These are phyloP conservation scores for Diaporthe humulicola DNA, from an alignment of 2,329 filamentous ascomycete genomes.

Conservation along the genomic window DNA sequence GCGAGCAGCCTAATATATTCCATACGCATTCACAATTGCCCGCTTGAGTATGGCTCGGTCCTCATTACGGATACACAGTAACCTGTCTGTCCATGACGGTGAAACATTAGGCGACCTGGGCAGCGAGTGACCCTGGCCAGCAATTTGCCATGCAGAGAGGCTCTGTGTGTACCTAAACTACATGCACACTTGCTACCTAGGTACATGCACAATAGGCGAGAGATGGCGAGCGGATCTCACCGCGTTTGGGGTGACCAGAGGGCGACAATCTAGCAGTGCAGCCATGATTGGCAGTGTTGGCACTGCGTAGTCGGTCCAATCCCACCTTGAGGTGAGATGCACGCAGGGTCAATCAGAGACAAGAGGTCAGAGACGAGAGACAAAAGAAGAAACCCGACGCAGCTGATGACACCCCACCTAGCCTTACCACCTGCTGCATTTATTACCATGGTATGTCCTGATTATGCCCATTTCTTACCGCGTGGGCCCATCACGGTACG, in stretches of 20 bases:
- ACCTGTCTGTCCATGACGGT: neutral
- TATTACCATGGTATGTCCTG: neutral
- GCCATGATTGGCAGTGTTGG: neutral
- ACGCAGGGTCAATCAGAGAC: neutral
- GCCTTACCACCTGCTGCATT: slow-evolving; percentile 11
- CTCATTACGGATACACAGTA: no score
- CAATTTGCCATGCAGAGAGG: neutral
- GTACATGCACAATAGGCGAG: neutral
- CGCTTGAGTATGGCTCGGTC: neutral
- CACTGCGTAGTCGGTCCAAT: slow-evolving; percentile 11
- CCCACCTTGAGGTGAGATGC: slow-evolving; percentile 7
- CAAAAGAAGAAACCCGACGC: slow-evolving; percentile 10
- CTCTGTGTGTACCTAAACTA: no score
- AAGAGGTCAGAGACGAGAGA: neutral
- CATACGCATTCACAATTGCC: neutral
- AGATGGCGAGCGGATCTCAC: neutral
- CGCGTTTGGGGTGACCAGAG: neutral
- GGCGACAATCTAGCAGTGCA: neutral
- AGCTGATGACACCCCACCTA: slow-evolving; percentile 1
- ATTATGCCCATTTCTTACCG: neutral
- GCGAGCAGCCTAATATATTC: neutral
- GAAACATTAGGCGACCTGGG: slow-evolving; percentile 18
- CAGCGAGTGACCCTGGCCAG: neutral
- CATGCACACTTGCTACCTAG: neutral
- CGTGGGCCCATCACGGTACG: neutral